phyloP scores from a whole-genome alignment of 164 flowering plant species.

The Tetracentron sinense region DNA sequence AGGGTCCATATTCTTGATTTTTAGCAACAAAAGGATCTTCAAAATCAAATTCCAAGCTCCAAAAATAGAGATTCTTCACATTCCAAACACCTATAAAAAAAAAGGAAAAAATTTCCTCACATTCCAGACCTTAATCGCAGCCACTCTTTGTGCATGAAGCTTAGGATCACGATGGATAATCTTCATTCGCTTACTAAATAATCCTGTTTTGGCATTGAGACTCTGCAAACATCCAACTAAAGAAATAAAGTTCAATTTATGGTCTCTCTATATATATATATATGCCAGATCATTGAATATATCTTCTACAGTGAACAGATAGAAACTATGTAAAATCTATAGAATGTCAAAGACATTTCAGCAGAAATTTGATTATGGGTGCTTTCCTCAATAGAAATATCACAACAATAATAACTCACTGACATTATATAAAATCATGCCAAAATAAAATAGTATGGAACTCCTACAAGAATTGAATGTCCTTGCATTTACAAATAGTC shows the following conservation, averaged over 20 bases:
- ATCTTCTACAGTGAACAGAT: not conserved
- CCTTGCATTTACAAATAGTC: no score
- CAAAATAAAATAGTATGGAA: no score
- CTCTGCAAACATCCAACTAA: conserved; percentile 84
- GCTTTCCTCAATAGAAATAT: no score
- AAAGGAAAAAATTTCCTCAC: not conserved
- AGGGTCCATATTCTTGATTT: not conserved
- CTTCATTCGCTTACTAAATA: conserved; percentile 92
- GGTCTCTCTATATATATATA: conserved; percentile 4
- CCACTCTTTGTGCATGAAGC: conserved; percentile 89
- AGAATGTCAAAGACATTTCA: not conserved
- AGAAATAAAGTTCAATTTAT: conserved; percentile 40
- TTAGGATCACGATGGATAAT: conserved; percentile 80
- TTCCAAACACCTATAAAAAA: not conserved
- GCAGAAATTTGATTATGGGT: no score
- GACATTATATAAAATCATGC: no score
- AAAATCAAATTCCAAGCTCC: no score
- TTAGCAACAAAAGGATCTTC: not conserved
- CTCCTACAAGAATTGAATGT: no score
- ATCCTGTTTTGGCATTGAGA: conserved; percentile 92
- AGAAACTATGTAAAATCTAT: not conserved
- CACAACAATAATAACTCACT: no score
- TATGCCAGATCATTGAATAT: conserved; percentile 5
- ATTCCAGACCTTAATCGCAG: conserved; percentile 81
- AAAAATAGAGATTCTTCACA: not conserved